These are phyloP conservation scores for Aspergillus steynii DNA, from an alignment of 495 filamentous ascomycete genomes.

Conservation along the genomic window DNA sequence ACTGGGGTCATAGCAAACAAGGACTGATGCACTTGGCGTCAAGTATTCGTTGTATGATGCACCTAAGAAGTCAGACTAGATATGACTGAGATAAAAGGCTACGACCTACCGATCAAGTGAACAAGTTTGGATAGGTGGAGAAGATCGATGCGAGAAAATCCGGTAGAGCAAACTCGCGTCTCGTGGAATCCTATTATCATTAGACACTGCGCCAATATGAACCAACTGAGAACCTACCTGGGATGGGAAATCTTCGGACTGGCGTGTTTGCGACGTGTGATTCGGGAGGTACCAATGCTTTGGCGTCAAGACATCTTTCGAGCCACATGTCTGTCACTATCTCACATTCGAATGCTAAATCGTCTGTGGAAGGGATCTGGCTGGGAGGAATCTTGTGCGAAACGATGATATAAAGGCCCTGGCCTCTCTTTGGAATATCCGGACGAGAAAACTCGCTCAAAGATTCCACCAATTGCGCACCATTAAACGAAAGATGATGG, in stretches of 20 bases:
- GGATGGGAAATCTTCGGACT: conserved; percentile 66
- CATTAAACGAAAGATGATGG: conserved; percentile 55
- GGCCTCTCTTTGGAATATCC: conserved; percentile 41
- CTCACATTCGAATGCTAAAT: conserved; percentile 44
- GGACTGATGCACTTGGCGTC: conserved; percentile 61
- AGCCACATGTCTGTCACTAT: conserved; percentile 91
- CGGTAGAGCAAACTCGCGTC: conserved; percentile 75
- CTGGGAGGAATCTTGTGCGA: conserved; percentile 48
- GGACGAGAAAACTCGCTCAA: conserved; percentile 40
- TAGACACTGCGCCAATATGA: conserved; percentile 8
- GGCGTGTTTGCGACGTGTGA: conserved; percentile 73
- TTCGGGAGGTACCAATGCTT: conserved; percentile 66
- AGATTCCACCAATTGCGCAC: conserved; percentile 47
- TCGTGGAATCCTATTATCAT: conserved; percentile 55
- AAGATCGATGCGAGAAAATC: conserved; percentile 80
- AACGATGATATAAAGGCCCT: conserved; percentile 53
- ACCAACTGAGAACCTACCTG: conserved; percentile 42
- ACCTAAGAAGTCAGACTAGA: conserved; percentile 30
- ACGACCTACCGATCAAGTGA: conserved; percentile 62
- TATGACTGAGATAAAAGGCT: not conserved
- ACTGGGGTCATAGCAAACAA: conserved; percentile 63
- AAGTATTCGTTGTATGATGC: conserved; percentile 77
- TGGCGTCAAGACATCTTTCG: conserved; percentile 79
- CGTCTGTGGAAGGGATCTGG: conserved; percentile 40
- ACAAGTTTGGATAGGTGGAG: conserved; percentile 78